phyloP scores from a whole-genome alignment of 495 filamentous ascomycete species.

The Neurospora sp. region DNA sequence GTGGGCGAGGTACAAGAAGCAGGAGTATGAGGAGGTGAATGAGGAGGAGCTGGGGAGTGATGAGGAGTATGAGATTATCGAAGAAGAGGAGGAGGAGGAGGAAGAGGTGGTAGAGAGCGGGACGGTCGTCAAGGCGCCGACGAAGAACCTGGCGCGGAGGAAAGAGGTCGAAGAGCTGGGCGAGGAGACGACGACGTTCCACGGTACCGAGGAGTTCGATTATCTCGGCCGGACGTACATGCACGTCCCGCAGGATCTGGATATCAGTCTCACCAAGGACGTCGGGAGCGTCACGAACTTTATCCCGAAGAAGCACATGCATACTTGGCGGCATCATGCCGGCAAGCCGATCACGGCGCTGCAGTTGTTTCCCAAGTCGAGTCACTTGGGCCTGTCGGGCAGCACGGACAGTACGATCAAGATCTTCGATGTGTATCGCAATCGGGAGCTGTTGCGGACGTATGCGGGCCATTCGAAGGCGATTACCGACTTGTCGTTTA shows the following conservation, averaged over 20 bases:
- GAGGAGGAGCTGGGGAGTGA: constrained; percentile 60
- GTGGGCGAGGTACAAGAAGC: constrained; percentile 73
- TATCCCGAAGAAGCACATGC: constrained; percentile 83
- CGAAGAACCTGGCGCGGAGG: constrained; percentile 46
- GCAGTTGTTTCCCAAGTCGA: constrained; percentile 76
- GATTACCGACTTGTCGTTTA: constrained; percentile 84
- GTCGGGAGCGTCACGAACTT: constrained; percentile 72
- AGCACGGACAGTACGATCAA: constrained; percentile 83
- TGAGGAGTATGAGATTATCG: constrained; percentile 70
- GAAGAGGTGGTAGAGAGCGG: constrained; percentile 46
- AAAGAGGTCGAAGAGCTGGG: constrained; percentile 48
- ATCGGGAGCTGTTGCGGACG: constrained; percentile 75
- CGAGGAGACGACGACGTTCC: constrained; percentile 78
- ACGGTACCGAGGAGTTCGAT: constrained; percentile 73
- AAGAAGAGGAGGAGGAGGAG: constrained; percentile 43
- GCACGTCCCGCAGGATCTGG: constrained; percentile 94
- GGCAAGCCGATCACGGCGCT: constrained; percentile 72
- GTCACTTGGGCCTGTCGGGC: constrained; percentile 79
- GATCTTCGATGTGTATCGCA: constrained; percentile 90
- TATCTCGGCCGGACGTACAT: constrained; percentile 89
- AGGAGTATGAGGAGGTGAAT: constrained; percentile 51
- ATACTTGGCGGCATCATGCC: constrained; percentile 80
- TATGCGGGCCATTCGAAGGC: constrained; percentile 86
- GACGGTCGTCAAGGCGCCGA: constrained; percentile 38
- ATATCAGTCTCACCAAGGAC: constrained; percentile 79